phyloP scores from a whole-genome alignment of 2,329 filamentous ascomycete species.

The Cryphonectria nitschkei region DNA sequence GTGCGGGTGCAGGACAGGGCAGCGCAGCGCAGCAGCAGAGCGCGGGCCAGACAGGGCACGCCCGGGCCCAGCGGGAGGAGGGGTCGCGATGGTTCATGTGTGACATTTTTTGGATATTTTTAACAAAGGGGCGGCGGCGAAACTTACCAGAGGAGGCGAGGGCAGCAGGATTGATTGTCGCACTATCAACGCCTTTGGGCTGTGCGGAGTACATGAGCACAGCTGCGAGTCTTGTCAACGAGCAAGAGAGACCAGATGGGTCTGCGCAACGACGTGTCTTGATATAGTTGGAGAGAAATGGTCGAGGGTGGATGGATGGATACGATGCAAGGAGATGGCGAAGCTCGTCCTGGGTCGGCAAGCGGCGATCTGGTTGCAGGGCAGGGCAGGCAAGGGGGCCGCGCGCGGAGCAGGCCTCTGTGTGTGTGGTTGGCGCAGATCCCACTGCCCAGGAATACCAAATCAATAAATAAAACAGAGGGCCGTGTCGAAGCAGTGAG shows the following conservation, averaged over 20 bases:
- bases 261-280: conserved; percentile 64
- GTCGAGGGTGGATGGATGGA: conserved; percentile 34
- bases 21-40: conserved; percentile 15
- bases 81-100: conserved; percentile 31
- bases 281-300: conserved; percentile 59
- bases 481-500: conserved; percentile 36
- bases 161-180: conserved; percentile 88
- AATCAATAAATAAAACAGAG: background rate
- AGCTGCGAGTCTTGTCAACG: conserved; percentile 42
- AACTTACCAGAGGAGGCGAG: conserved; percentile 77
- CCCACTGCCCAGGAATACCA: conserved; percentile 32
- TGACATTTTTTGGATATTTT: conserved; percentile 13
- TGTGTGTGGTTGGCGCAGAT: conserved; percentile 56
- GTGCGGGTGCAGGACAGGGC: conserved; percentile 20
- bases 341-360: conserved; percentile 42
- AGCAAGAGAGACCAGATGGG: conserved; percentile 43
- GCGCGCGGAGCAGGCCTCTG: conserved; percentile 45
- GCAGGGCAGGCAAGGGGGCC: conserved; percentile 32
- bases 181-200: conserved; percentile 78
- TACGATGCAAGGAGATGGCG: conserved; percentile 34
- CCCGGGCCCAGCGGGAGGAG: conserved; percentile 27
- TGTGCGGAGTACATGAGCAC: conserved; percentile 61
- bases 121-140: conserved; percentile 23
- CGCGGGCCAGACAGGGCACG: conserved; percentile 22
- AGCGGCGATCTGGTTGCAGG: conserved; percentile 22